phyloP scores from a whole-genome alignment of 441 rosid species.

The Jatropha multifida region DNA sequence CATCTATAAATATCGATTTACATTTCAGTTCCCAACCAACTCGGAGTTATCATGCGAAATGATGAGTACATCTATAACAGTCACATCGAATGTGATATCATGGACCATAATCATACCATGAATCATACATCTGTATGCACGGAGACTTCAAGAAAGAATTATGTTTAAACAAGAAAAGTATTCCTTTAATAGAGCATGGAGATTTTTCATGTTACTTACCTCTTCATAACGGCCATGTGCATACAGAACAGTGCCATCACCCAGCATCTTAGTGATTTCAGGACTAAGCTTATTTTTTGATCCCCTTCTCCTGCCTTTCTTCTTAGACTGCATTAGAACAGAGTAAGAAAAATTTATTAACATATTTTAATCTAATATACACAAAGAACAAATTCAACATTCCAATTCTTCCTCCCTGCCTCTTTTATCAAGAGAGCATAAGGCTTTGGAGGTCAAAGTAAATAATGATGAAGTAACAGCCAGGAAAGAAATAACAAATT shows the following conservation, averaged over 20 bases:
- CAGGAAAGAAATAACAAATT: neutral
- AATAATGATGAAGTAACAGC: neutral
- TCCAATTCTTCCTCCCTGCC: too few relatives aligned
- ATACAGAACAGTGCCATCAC: conserved; percentile 66
- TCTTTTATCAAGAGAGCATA: neutral
- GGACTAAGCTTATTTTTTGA: conserved; percentile 62
- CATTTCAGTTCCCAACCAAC: neutral
- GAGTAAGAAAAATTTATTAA: neutral
- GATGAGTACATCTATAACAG: neutral
- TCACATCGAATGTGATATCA: neutral
- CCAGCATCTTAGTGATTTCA: conserved; percentile 54
- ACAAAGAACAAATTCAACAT: neutral
- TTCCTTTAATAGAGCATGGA: conserved; percentile 1
- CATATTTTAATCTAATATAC: neutral
- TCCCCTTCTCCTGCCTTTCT: conserved; percentile 73
- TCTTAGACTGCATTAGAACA: conserved; percentile 45
- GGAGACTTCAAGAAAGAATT: too few relatives aligned
- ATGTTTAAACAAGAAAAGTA: neutral
- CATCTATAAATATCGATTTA: neutral
- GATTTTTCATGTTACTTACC: conserved; percentile 37
- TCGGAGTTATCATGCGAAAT: conserved; percentile 3
- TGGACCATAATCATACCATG: too few relatives aligned
- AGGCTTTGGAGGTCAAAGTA: neutral
- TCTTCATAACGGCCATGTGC: conserved; percentile 61
- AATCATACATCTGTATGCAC: too few relatives aligned